phyloP scores from a whole-genome alignment of 2,329 filamentous ascomycete species.

The Penicillium sp. region DNA sequence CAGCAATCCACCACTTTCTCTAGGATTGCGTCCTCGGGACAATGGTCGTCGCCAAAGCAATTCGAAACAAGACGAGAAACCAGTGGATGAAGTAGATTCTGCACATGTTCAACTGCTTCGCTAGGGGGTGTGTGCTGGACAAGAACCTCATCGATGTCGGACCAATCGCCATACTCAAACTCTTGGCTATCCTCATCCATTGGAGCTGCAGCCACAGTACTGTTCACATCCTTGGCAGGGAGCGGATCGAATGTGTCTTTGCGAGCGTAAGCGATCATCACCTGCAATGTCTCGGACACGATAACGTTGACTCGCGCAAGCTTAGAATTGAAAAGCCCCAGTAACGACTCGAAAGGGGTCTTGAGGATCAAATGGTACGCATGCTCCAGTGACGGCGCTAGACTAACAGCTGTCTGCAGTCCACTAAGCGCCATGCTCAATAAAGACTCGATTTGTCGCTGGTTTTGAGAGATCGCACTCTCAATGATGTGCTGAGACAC shows the following conservation, averaged over 20 bases:
- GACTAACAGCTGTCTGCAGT: conserved; percentile 46
- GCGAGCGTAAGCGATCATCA: conserved; percentile 41
- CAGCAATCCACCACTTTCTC: conserved; percentile 51
- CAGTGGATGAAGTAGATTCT: conserved; percentile 44
- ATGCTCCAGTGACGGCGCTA: conserved; percentile 37
- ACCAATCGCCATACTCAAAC: conserved; percentile 57
- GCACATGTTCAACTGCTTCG: conserved; percentile 30
- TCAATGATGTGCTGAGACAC: conserved; percentile 47
- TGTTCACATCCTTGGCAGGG: conserved; percentile 14
- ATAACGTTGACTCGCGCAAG: conserved; percentile 41
- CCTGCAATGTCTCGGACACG: conserved; percentile 47
- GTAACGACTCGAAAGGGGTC: conserved; percentile 42
- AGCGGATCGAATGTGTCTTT: conserved; percentile 26
- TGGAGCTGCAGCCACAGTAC: conserved; percentile 21
- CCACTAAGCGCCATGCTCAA: conserved; percentile 49
- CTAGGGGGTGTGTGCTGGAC: conserved; percentile 24
- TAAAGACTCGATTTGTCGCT: conserved; percentile 52
- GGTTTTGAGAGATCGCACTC: conserved; percentile 51
- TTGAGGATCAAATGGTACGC: conserved; percentile 43
- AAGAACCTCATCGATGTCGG: conserved; percentile 47
- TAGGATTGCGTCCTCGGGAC: conserved; percentile 51
- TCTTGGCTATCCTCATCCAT: conserved; percentile 58
- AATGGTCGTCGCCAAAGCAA: conserved; percentile 54
- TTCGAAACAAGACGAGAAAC: conserved; percentile 54
- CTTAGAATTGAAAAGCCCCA: conserved; percentile 50